Conservation (phyloP, 176 grass and related monocot genomes). For the Bothriochloa decipiens region DNA sequence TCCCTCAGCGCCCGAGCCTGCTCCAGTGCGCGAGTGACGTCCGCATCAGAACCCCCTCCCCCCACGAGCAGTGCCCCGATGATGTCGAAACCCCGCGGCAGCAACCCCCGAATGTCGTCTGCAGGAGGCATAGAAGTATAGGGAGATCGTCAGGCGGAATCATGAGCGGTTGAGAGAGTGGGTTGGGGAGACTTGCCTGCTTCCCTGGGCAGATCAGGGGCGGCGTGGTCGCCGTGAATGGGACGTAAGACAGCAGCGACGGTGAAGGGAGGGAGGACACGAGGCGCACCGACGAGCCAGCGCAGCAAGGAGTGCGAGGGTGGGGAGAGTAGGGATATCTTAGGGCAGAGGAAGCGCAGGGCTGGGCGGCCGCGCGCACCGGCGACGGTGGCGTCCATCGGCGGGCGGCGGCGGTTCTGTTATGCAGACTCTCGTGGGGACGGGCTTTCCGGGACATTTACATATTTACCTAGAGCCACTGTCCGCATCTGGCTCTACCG, state of each 20-base stretch:
- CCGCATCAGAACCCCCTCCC: conserved; percentile 31
- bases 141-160: conserved; percentile 7
- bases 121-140: background rate
- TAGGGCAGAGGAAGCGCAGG: conserved; percentile 44
- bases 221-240: conserved; percentile 20
- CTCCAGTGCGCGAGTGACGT: conserved; percentile 51
- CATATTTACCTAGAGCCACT: too few species aligned
- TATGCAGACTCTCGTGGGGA: too few species aligned
- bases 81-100: conserved; percentile 80
- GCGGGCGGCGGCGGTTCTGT: conserved; percentile 25
- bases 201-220: conserved; percentile 39
- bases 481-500: too few species aligned
- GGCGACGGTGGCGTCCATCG: conserved; percentile 41
- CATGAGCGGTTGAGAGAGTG: background rate
- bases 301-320: conserved; percentile 16
- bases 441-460: too few species aligned
- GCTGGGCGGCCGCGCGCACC: conserved; percentile 6
- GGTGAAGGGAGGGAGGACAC: conserved; percentile 49
- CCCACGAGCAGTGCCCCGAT: conserved; percentile 69
- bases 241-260: conserved; percentile 39
- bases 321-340: conserved; percentile 25
- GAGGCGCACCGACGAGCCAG: conserved; percentile 57
- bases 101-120: conserved; percentile 79
- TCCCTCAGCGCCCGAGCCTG: conserved; percentile 58
- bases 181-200: conserved; percentile 37